phyloP scores from a whole-genome alignment of 2,329 filamentous ascomycete species.

The Cladorrhinum sp. region DNA sequence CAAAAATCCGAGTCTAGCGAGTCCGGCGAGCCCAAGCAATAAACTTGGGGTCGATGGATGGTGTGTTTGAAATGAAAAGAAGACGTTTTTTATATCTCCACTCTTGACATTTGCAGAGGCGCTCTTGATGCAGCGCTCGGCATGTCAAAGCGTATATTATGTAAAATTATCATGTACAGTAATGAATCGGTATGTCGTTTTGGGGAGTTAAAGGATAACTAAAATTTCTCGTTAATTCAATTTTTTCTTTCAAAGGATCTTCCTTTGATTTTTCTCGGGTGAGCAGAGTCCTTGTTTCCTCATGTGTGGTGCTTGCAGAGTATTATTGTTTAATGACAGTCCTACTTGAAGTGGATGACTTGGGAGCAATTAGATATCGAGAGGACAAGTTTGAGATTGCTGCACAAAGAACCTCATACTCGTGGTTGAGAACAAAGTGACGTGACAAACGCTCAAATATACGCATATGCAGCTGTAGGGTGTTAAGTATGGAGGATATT shows the following conservation, averaged over 20 bases:
- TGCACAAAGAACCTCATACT: too few relatives aligned
- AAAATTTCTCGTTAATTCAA: background rate
- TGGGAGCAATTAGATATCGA: too few relatives aligned
- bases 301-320: too few relatives aligned
- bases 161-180: background rate
- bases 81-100: background rate
- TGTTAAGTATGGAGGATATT: too few relatives aligned
- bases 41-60: conserved; percentile 1
- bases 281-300: too few relatives aligned
- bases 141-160: background rate
- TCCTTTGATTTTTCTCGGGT: background rate
- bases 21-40: conserved; percentile 68
- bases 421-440: too few relatives aligned
- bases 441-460: too few relatives aligned
- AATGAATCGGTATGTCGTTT: background rate
- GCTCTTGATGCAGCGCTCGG: background rate
- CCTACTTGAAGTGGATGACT: too few relatives aligned
- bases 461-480: too few relatives aligned
- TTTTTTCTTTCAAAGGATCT: background rate
- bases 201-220: background rate
- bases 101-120: background rate
- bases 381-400: too few relatives aligned
- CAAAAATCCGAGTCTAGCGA: conserved; percentile 48
- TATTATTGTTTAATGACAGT: too few relatives aligned
- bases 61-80: background rate